phyloP scores from a whole-genome alignment of 2,329 filamentous ascomycete genomes.

The Fusarium secorum region DNA sequence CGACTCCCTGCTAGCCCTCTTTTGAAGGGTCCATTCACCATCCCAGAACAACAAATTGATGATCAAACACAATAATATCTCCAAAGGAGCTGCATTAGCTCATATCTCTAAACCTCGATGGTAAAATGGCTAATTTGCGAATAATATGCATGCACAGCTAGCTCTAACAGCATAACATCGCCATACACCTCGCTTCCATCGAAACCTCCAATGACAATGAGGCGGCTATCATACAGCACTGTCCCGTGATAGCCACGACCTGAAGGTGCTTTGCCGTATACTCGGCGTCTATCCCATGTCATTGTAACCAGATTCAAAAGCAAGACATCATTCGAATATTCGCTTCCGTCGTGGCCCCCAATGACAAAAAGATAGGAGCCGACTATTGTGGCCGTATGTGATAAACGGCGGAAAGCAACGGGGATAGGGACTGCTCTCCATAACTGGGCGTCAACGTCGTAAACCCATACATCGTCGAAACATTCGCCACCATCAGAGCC shows the following conservation, averaged over 20 bases:
- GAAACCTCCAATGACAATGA: slow-evolving; percentile 72
- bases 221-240: slow-evolving; percentile 69
- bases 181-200: slow-evolving; percentile 73
- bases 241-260: slow-evolving; percentile 73
- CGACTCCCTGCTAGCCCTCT: slow-evolving; percentile 37
- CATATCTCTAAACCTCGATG: slow-evolving; percentile 65
- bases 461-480: slow-evolving; percentile 78
- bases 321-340: slow-evolving; percentile 74
- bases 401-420: slow-evolving; percentile 69
- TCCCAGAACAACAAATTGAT: slow-evolving; percentile 21
- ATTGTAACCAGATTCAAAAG: slow-evolving; percentile 75
- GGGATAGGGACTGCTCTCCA: slow-evolving; percentile 69
- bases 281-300: slow-evolving; percentile 73
- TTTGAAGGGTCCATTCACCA: slow-evolving; percentile 8
- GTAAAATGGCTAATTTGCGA: slow-evolving; percentile 77
- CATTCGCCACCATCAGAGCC: slow-evolving; percentile 75
- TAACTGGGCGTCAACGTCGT: slow-evolving; percentile 68
- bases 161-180: slow-evolving; percentile 71
- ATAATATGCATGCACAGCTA: slow-evolving; percentile 75
- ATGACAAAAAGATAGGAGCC: slow-evolving; percentile 75
- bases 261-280: slow-evolving; percentile 69
- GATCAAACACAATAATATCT: slow-evolving; percentile 20
- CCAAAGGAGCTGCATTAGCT: neutral
- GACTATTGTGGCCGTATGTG: slow-evolving; percentile 73
- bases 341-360: slow-evolving; percentile 73